Base-by-base conservation (phyloP, 306 rosid genomes). In the Lathyrus aphaca region DNA sequence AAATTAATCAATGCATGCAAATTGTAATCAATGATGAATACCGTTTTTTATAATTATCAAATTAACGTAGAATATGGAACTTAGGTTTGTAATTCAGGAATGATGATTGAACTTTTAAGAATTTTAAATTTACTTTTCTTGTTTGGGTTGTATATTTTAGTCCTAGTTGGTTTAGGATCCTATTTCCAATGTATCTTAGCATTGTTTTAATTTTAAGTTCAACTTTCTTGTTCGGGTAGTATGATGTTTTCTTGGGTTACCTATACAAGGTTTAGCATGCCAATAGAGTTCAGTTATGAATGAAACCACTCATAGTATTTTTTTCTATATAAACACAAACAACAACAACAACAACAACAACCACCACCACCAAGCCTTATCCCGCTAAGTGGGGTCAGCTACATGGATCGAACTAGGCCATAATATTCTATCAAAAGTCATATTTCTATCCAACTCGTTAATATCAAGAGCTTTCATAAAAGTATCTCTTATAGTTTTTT, bases 1-100 rank as follows among this genome's bases (percentile, higher is more conserved):
- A 15, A 80, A 55, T 50, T 59, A 56, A 78, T 37, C 51, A 55
- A 15, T 44, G 74, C 29, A 14, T 51, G 43, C 35, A 74, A 55
- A 19, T 38, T 50, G 16, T 30, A 40, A 54, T 56, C n/a, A 67
- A 60, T 39, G 35, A 53, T 13, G 16, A 14, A 61, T 38, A 18
- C 42, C 27, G 43, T n/a, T 58, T 25, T 15, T 32, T 53, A 21
- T 53, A 53, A 21, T 19, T 10, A 58, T 46, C 29, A 55, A 48
- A 38, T 42, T 54, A 59, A 16, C 8, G 23, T 6, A 44, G 15
- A 57, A 39, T n/a, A 23, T 66, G 73, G 38, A 58, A 66, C 19
- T 29, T 55, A 44, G 21, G 13, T 13, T 39, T 57, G 42, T 21
- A 23, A 71, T 16, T 35, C 66, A 35, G 1, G 23, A 46, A 38